phyloP scores from a whole-genome alignment of 768 basidiomycete species.

The Xerocomellus amylosporus region DNA sequence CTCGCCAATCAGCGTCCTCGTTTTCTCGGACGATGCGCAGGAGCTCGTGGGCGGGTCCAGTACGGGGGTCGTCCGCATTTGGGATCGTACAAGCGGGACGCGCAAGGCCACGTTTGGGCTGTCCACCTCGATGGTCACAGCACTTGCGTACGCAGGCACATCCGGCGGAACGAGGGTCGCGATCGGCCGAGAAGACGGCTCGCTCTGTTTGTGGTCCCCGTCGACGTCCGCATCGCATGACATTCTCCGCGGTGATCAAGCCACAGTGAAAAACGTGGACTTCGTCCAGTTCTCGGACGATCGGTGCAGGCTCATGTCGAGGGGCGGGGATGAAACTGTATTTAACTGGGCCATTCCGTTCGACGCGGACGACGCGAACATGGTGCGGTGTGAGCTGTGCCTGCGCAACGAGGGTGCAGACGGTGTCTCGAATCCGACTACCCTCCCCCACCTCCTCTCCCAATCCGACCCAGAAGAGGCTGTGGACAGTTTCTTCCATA shows the following conservation, averaged over 20 bases:
- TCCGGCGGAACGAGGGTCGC: slow-evolving; percentile 1
- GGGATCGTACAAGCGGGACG: slow-evolving; percentile 17
- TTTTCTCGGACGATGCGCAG: slow-evolving; percentile 17
- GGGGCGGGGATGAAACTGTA: slow-evolving; percentile 11
- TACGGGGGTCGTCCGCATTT: slow-evolving; percentile 15
- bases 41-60: slow-evolving; percentile 21
- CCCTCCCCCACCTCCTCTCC: slow-evolving; percentile 5
- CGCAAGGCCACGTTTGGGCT: slow-evolving; percentile 5
- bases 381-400: background rate
- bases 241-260: slow-evolving; percentile 3
- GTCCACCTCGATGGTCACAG: slow-evolving; percentile 14
- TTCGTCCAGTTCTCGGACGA: slow-evolving; percentile 12
- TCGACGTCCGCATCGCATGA: slow-evolving; percentile 13
- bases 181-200: slow-evolving; percentile 23
- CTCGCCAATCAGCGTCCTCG: background rate
- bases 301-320: slow-evolving; percentile 1
- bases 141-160: slow-evolving; percentile 8
- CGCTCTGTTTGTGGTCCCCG: slow-evolving; percentile 16
- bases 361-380: background rate
- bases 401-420: background rate
- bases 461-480: slow-evolving; percentile 8
- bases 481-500: slow-evolving; percentile 2
- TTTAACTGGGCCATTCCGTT: slow-evolving; percentile 7
- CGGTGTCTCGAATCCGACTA: background rate
- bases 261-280: background rate